These are phyloP conservation scores for Lodderomyces elongisporus DNA, from an alignment of 1,139 yeast genomes.

Conservation along the genomic window DNA sequence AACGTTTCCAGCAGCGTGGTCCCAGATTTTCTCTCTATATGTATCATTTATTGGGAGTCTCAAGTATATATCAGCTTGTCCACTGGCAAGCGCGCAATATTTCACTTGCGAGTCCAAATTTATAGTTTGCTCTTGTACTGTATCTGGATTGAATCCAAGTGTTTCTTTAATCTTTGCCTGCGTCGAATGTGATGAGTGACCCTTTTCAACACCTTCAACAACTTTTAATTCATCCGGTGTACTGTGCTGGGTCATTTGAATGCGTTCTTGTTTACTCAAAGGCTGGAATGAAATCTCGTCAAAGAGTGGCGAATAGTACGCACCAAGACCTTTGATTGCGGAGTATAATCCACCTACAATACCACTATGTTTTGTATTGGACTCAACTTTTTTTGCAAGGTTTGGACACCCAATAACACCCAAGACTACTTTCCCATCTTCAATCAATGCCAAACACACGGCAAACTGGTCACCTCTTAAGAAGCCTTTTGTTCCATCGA, in stretches of 20 bases:
- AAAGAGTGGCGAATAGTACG: constrained; percentile 52
- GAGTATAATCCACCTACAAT: constrained; percentile 66
- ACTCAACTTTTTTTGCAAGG: constrained; percentile 49
- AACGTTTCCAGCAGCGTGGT: constrained; percentile 93
- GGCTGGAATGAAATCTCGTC: constrained; percentile 29
- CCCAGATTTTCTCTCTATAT: constrained; percentile 96
- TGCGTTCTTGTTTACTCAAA: constrained; percentile 31
- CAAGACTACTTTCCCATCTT: constrained; percentile 74
- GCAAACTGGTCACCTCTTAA: constrained; percentile 96
- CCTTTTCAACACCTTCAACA: constrained; percentile 95
- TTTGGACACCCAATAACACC: constrained; percentile 98
- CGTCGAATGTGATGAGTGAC: constrained; percentile 90
- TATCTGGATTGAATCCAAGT: constrained; percentile 41
- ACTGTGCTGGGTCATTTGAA: constrained; percentile 40
- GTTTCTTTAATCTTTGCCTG: constrained; percentile 67
- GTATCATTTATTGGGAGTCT: constrained; percentile 74
- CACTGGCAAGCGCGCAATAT: constrained; percentile 85
- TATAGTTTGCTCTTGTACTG: constrained; percentile 48
- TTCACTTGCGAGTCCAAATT: constrained; percentile 95
- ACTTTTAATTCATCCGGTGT: constrained; percentile 54
- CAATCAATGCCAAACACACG: constrained; percentile 85
- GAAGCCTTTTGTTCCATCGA: constrained; percentile 97
- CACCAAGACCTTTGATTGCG: constrained; percentile 71
- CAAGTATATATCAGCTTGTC: constrained; percentile 87
- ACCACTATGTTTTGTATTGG: constrained; percentile 35